phyloP scores from a whole-genome alignment of 106 monocot species.

The Apostasia ramifera region DNA sequence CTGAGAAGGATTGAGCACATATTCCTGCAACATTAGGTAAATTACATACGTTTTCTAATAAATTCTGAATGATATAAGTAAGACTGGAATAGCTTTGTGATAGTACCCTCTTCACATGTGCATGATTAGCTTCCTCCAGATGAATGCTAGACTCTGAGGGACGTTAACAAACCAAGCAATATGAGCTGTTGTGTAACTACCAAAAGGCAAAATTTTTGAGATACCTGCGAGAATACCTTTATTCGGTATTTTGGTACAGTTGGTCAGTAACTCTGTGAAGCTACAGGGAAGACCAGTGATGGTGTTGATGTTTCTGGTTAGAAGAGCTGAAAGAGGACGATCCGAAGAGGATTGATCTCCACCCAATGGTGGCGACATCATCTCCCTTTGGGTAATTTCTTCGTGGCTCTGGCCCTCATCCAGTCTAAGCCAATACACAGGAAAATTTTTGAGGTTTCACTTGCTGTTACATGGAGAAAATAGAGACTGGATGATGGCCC shows the following conservation, averaged over 20 bases:
- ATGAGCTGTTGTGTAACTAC: not conserved
- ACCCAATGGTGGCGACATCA: slow-evolving; percentile 8
- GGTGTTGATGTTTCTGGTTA: slow-evolving; percentile 12
- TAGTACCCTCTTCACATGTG: slow-evolving; percentile 5
- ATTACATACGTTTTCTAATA: not conserved
- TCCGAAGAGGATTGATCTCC: slow-evolving; percentile 2
- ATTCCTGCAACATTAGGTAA: slow-evolving; percentile 21
- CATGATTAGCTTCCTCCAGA: not conserved
- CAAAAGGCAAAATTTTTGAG: not conserved
- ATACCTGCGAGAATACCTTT: slow-evolving; percentile 18
- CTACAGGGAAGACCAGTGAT: slow-evolving; percentile 49
- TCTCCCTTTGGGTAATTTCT: slow-evolving; percentile 13
- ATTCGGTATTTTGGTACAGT: slow-evolving; percentile 18
- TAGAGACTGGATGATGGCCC: not conserved
- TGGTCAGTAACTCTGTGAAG: slow-evolving; percentile 50
- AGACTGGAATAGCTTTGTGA: not conserved
- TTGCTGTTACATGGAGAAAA: not conserved
- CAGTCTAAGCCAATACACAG: slow-evolving; percentile 14
- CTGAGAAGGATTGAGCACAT: slow-evolving; percentile 8
- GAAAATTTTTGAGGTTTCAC: not conserved
- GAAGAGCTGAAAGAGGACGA: slow-evolving; percentile 11
- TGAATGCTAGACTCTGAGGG: not conserved
- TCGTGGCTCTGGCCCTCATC: slow-evolving; percentile 26
- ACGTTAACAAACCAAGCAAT: not conserved
- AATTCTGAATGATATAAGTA: not conserved